Evolutionary conservation across 179 eudicot genomes (phyloP).

Genomic region (Vitellaria paradoxa): DNA sequence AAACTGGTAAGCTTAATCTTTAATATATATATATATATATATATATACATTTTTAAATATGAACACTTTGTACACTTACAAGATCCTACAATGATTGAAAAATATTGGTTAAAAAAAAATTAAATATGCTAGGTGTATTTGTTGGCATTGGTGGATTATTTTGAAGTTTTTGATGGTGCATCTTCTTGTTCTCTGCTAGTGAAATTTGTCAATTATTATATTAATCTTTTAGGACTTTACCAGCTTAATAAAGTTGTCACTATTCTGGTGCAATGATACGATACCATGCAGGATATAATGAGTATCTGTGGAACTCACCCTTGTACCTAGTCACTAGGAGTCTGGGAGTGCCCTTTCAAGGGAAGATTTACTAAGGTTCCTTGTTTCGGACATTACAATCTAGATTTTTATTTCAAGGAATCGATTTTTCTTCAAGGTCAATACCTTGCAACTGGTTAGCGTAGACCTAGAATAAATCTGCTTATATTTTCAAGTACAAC

Average conservation of each 20-base stretch:
- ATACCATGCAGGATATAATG: constrained; percentile 40
- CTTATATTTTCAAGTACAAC: constrained; percentile 40
- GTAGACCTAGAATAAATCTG: constrained; percentile 25
- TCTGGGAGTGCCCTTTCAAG: constrained; percentile 32
- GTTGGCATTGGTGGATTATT: background rate
- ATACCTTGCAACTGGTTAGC: constrained; percentile 26
- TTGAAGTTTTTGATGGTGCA: background rate
- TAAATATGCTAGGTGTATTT: background rate
- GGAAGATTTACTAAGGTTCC: constrained; percentile 36
- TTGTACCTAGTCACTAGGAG: constrained; percentile 48
- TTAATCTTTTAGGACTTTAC: background rate
- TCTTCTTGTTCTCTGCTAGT: background rate
- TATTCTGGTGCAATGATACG: background rate
- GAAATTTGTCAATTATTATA: background rate
- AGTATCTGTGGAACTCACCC: constrained; percentile 59
- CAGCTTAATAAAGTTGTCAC: constrained; percentile 5
- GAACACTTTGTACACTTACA: too few relatives aligned
- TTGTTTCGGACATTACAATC: constrained; percentile 33
- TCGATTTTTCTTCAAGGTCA: constrained; percentile 32
- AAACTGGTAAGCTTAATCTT: too few relatives aligned
- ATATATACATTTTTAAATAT: too few relatives aligned
- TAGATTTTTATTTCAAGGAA: constrained; percentile 29
- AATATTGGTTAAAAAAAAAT: too few relatives aligned
- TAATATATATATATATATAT: too few relatives aligned
- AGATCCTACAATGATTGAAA: too few relatives aligned